These are phyloP conservation scores for Penicillium sp. DNA, from an alignment of 2,329 filamentous ascomycete species.

Conservation along the genomic window DNA sequence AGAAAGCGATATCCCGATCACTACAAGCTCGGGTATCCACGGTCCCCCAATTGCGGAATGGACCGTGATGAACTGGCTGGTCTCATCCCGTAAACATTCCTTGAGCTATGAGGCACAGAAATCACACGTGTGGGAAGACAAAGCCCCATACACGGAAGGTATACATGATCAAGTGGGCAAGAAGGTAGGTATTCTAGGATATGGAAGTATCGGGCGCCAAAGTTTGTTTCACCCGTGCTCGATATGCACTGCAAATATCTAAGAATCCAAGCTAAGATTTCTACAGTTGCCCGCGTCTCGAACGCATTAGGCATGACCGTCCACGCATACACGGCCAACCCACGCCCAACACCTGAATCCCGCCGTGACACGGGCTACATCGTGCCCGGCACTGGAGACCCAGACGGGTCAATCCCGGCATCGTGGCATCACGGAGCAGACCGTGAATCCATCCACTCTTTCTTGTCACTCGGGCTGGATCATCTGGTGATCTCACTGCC, in stretches of 20 bases:
- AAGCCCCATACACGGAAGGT: conserved; percentile 19
- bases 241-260: not conserved
- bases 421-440: conserved; percentile 58
- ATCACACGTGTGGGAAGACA: conserved; percentile 50
- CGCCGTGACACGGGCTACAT: conserved; percentile 64
- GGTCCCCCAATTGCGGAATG: conserved; percentile 67
- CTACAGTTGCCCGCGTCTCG: conserved; percentile 54
- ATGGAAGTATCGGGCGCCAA: conserved; percentile 62
- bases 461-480: conserved; percentile 57
- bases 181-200: conserved; percentile 59
- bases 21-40: conserved; percentile 57
- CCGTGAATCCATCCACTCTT: conserved; percentile 52
- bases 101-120: conserved; percentile 58
- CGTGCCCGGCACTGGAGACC: conserved; percentile 64
- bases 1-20: conserved; percentile 52
- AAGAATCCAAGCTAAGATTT: conserved; percentile 2
- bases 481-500: conserved; percentile 58
- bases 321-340: conserved; percentile 70
- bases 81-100: conserved; percentile 56
- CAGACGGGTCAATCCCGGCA: conserved; percentile 53
- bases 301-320: conserved; percentile 68
- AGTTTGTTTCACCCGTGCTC: conserved; percentile 36
- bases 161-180: conserved; percentile 57
- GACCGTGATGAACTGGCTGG: conserved; percentile 61
- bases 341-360: conserved; percentile 65